Percentiles rank a stretch among this genome's conserved stretches.
These are phyloP conservation scores for Cenchrus americanus DNA, from an alignment of 176 grass and related monocot species.

Conservation along the genomic window DNA sequence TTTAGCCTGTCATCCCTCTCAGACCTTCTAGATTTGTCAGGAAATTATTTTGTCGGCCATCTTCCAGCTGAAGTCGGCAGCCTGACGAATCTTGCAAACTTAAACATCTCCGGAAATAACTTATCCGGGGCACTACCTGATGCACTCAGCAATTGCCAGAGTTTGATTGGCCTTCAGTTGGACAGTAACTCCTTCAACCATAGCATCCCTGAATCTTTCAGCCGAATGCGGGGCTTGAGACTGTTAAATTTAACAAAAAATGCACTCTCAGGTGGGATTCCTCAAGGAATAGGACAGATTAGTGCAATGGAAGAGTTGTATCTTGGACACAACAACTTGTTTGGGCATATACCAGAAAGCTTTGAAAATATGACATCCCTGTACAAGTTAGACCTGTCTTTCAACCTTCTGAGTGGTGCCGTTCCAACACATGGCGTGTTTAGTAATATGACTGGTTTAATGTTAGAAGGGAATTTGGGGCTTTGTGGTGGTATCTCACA, in stretches of 20 bases:
- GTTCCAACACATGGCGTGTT: slow-evolving; percentile 48
- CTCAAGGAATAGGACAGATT: slow-evolving; percentile 34
- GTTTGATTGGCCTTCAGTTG: slow-evolving; percentile 41
- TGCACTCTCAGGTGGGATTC: slow-evolving; percentile 49
- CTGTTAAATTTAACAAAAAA: slow-evolving; percentile 46
- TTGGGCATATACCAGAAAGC: slow-evolving; percentile 42
- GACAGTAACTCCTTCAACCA: slow-evolving; percentile 43
- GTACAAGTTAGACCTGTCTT: slow-evolving; percentile 47
- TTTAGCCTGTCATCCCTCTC: slow-evolving; percentile 1
- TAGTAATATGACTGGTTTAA: slow-evolving; percentile 30
- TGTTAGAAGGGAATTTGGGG: slow-evolving; percentile 35
- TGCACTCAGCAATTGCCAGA: slow-evolving; percentile 38
- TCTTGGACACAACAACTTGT: neutral
- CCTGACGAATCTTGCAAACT: slow-evolving; percentile 39
- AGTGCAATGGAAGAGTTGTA: neutral
- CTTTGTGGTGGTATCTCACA: slow-evolving; percentile 38
- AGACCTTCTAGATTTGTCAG: slow-evolving; percentile 8
- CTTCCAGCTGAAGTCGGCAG: slow-evolving; percentile 29
- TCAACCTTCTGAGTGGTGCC: slow-evolving; percentile 41
- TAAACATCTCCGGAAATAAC: slow-evolving; percentile 39
- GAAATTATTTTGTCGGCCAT: slow-evolving; percentile 37
- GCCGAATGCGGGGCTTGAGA: slow-evolving; percentile 40
- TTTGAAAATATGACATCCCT: slow-evolving; percentile 22
- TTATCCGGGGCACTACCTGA: slow-evolving; percentile 41
- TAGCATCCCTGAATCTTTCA: slow-evolving; percentile 36